phyloP scores from a whole-genome alignment of 1,284 basidiomycete species.

The Anthracocystis panici-leucophaei region DNA sequence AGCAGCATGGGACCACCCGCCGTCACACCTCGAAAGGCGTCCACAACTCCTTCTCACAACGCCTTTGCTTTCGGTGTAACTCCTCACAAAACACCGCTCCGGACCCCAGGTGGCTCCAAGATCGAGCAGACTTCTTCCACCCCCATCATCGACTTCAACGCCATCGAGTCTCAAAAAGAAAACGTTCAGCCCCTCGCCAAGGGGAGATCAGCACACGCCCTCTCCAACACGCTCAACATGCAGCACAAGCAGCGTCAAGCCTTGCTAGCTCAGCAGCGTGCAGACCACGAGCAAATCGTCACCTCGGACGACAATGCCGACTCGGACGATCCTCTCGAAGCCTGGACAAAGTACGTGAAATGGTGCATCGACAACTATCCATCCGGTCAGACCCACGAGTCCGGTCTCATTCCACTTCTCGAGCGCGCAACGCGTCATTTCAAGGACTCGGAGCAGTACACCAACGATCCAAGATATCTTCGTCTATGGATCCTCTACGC shows the following conservation, averaged over 20 bases:
- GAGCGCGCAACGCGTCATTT: conserved; percentile 83
- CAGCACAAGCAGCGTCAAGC: conserved; percentile 61
- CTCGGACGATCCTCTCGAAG: conserved; percentile 57
- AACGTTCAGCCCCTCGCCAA: conserved; percentile 74
- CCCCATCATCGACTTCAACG: conserved; percentile 66
- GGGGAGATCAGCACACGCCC: conserved; percentile 74
- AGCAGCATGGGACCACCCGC: conserved; percentile 47
- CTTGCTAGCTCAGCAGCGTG: conserved; percentile 51
- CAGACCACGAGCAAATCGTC: conserved; percentile 54
- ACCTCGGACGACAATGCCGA: conserved; percentile 53
- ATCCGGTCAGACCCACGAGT: conserved; percentile 75
- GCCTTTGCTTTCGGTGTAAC: conserved; percentile 33
- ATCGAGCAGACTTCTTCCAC: conserved; percentile 67
- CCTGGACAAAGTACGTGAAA: conserved; percentile 74
- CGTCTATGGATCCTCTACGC: conserved; percentile 85
- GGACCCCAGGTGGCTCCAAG: conserved; percentile 55
- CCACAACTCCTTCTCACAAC: conserved; percentile 31
- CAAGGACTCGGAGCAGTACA: conserved; percentile 82
- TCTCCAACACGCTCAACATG: conserved; percentile 70
- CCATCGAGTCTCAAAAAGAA: conserved; percentile 75
- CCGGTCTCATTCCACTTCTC: conserved; percentile 77
- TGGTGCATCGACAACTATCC: conserved; percentile 77
- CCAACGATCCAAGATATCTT: conserved; percentile 87
- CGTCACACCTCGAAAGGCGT: conserved; percentile 50
- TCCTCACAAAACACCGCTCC: conserved; percentile 62